A percentile compares a stretch with the other conserved stretches of the same genome.
phyloP scores from a whole-genome alignment of 441 rosid genomes.

The Pelargonium exstipulatum region DNA sequence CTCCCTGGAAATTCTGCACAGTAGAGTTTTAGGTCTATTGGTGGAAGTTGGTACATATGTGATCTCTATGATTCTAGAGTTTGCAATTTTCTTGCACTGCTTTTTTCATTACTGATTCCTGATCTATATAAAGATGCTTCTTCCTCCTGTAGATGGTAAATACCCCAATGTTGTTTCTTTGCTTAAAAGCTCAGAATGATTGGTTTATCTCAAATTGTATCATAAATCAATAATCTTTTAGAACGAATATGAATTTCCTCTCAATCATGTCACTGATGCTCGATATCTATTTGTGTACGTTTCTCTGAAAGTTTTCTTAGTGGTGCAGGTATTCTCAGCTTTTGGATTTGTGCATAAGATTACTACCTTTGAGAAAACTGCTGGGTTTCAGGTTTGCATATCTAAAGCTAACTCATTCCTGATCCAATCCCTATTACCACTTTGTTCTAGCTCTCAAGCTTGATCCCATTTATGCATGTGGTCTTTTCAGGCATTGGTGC shows the following conservation, averaged over 20 bases:
- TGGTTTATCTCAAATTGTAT: neutral
- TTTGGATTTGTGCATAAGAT: conserved; percentile 98
- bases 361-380: conserved; percentile 96
- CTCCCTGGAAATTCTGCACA: neutral
- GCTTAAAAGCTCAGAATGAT: neutral
- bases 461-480: conserved; percentile 18
- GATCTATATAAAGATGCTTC: neutral
- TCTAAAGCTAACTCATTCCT: neutral
- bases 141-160: neutral
- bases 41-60: neutral
- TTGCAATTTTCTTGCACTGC: neutral
- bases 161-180: neutral
- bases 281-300: conserved; percentile 6
- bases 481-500: conserved; percentile 80
- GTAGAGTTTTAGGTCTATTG: neutral
- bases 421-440: conserved; percentile 2
- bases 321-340: conserved; percentile 93
- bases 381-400: conserved; percentile 75
- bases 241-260: neutral
- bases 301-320: conserved; percentile 26
- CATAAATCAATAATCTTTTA: neutral
- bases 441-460: conserved; percentile 15
- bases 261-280: neutral
- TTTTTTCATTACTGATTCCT: neutral
- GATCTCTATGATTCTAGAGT: neutral